Percentiles rank a stretch among this genome's conserved stretches.
Evolutionary conservation across 2,329 filamentous ascomycete species (phyloP).

Genomic region (Venturia nashicola): DNA sequence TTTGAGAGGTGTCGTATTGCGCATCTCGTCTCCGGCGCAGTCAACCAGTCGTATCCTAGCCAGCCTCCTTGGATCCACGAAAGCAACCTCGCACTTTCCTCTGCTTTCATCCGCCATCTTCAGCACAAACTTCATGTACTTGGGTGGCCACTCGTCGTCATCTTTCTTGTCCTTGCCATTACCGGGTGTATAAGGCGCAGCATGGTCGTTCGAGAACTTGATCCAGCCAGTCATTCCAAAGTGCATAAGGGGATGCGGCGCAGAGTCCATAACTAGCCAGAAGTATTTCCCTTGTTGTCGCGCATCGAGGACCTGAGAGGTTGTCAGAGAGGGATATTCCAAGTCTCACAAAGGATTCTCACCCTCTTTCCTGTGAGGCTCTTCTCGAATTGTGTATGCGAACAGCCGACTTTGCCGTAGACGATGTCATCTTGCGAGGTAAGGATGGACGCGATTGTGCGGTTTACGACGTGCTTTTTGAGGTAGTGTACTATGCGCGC

Average conservation of each 20-base stretch:
- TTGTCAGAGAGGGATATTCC: background rate
- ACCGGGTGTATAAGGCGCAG: slow-evolving; percentile 63
- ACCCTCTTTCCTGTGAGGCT: slow-evolving; percentile 60
- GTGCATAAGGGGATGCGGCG: slow-evolving; percentile 58
- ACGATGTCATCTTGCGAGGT: slow-evolving; percentile 72
- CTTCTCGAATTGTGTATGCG: slow-evolving; percentile 58
- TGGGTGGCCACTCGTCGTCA: slow-evolving; percentile 69
- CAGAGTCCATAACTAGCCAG: slow-evolving; percentile 66
- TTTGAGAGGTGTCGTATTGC: slow-evolving; percentile 63
- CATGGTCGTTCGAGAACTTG: slow-evolving; percentile 68
- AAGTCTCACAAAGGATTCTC: background rate
- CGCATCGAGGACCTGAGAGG: slow-evolving; percentile 41
- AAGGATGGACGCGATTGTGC: slow-evolving; percentile 57
- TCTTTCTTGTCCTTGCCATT: slow-evolving; percentile 39
- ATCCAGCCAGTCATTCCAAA: slow-evolving; percentile 61
- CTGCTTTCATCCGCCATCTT: slow-evolving; percentile 49
- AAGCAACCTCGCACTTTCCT: slow-evolving; percentile 55
- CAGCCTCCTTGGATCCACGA: slow-evolving; percentile 72
- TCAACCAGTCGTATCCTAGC: slow-evolving; percentile 71
- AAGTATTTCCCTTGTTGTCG: slow-evolving; percentile 96
- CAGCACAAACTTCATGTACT: slow-evolving; percentile 77
- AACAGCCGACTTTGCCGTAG: slow-evolving; percentile 83
- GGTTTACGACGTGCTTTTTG: slow-evolving; percentile 70
- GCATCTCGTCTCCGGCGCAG: slow-evolving; percentile 63
- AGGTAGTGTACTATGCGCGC: slow-evolving; percentile 80